phyloP scores from a whole-genome alignment of 2,329 filamentous ascomycete species.

The Fusarium equiseti region DNA sequence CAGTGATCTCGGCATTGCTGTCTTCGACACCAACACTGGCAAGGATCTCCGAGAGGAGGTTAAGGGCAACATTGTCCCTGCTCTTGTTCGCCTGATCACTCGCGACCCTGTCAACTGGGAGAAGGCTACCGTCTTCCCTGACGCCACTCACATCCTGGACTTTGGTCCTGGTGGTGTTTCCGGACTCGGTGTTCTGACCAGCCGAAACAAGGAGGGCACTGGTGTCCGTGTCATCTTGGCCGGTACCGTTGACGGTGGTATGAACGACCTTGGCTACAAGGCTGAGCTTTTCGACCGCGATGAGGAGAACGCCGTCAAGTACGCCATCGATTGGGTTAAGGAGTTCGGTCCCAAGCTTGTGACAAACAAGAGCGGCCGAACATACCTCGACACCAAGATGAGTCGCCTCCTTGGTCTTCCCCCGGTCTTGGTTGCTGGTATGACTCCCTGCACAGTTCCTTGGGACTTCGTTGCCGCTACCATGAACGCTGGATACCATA shows the following conservation, averaged over 20 bases:
- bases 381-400: conserved; percentile 97
- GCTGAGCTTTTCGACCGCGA: conserved; percentile 97
- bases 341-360: conserved; percentile 94
- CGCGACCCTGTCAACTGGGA: conserved; percentile 97
- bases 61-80: conserved; percentile 84
- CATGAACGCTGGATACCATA: conserved; percentile 95
- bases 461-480: conserved; percentile 94
- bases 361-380: conserved; percentile 88
- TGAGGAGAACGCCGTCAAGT: conserved; percentile 93
- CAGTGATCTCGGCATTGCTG: conserved; percentile 80
- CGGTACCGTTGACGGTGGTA: conserved; percentile 90
- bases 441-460: conserved; percentile 90
- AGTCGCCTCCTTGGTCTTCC: conserved; percentile 86
- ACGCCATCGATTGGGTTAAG: conserved; percentile 97
- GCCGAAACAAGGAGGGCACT: conserved; percentile 98
- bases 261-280: conserved; percentile 95
- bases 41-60: conserved; percentile 81
- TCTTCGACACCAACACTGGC: conserved; percentile 91
- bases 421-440: conserved; percentile 90
- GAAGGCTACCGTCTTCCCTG: conserved; percentile 88
- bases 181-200: conserved; percentile 93
- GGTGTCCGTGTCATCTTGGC: conserved; percentile 96
- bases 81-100: conserved; percentile 91
- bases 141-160: conserved; percentile 93
- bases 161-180: conserved; percentile 98